Base-by-base conservation (phyloP, 495 filamentous ascomycete genomes). In the Cairneyella variabilis region DNA sequence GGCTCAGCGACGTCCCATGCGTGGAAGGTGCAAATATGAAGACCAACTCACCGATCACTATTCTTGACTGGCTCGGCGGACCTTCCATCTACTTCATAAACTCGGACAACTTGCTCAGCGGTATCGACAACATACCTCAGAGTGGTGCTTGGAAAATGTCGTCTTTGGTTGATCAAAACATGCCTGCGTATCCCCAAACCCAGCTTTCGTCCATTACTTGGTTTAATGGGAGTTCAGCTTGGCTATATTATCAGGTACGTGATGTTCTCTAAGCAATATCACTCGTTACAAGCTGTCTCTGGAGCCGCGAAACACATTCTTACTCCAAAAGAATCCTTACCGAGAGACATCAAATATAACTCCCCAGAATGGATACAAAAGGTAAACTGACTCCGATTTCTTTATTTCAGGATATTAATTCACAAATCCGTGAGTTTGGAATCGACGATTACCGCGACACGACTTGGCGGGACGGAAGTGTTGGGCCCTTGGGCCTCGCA, bases 181-280 rank as follows among this genome's bases (percentile, higher is more conserved):
- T 1, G 10, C 17, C 48, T 7, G 34, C 28, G 16, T 20, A 50
- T 20, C 34, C 48, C 3, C 30, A 50, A 23, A 22, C 48, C 17
- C 30, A 40, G 27, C 48, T 50, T 34, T 5, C 48, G 4, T 39
- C 48, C 11, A 22, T 40, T 6, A 50, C 48, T 7, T 52, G 38
- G 36, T 18, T 52, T 14, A 43, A 52, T 17, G 49, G 49, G 5
- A 30, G 37, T 0, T 32, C 26, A 7, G 11, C 16, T 12, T 52
- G 49, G 49, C 3, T 52, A 5, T 52, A 52, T 16, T 52, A 52
- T 25, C 37, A 52, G 22, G n/a, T n/a, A n/a, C n/a, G n/a, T n/a
- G n/a, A n/a, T n/a, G n/a, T n/a, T n/a, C n/a, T n/a, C n/a, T n/a
- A n/a, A n/a, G n/a, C n/a, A n/a, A n/a, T n/a, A n/a, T n/a, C n/a